Base-by-base conservation (phyloP, 306 rosid species). In the Quercus bicolor region DNA sequence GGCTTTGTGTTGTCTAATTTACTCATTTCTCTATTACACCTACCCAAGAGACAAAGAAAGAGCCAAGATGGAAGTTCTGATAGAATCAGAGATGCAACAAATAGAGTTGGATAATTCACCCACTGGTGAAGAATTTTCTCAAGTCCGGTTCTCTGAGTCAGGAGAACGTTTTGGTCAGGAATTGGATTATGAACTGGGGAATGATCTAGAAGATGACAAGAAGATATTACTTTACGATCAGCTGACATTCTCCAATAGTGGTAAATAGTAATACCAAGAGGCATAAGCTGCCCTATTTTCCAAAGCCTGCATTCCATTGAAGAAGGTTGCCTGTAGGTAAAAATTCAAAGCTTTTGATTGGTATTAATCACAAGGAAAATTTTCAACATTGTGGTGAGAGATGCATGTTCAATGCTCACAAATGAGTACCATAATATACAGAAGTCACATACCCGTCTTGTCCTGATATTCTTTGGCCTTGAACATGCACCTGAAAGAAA, bases 131-230 rank as follows among this genome's bases (percentile, higher is more conserved):
- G 82, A 68, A 60, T 24, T 16, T 65, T 69, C 85, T 45, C 69
- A 13, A 33, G 79, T 54, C 54, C 80, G 2, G 52, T 78, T 80
- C 37, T 29, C 81, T 0, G 87, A 69, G 33, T 81, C 87, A 1
- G 89, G 84, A 66, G 92, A 84, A 31, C 33, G 83, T 34, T 73
- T 40, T 70, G 75, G 86, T 79, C 53, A 37, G 68, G 78, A 68
- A 16, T 34, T 83, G 54, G 93, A 92, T 43, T 89, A 88, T 56
- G 90, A 83, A 69, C 86, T 70, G n/a, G 87, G 83, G 9, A 82
- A 78, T 48, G 91, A 80, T 81, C 74, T 81, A 70, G 91, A 88
- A 52, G 88, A 79, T 9, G 98, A 92, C 40, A 97, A 92, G 43
- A 83, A 88, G 72, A 66, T 68, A 16, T 84, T 88, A 69, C 88